Percentiles rank a stretch among this genome's conserved stretches.
phyloP scores from a whole-genome alignment of 225 moss, liverwort and hornwort species.

The Physcomitrium patens region DNA sequence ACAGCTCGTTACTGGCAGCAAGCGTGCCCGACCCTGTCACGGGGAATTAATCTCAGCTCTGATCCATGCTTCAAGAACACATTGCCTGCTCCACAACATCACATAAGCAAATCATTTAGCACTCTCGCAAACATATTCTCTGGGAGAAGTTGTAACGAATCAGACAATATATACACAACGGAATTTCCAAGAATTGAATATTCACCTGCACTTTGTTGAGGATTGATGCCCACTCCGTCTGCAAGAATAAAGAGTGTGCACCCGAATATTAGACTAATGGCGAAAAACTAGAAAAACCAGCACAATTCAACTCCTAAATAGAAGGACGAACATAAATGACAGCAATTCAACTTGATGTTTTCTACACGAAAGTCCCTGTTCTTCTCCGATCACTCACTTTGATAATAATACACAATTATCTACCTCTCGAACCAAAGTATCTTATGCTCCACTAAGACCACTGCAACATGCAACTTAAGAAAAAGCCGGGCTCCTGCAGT shows the following conservation, averaged over 20 bases:
- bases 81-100: constrained; percentile 57
- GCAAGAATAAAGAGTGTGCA: constrained; percentile 29
- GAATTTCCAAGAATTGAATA: not conserved
- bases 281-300: not conserved
- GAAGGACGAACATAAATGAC: constrained; percentile 2
- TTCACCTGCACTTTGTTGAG: constrained; percentile 95
- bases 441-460: not conserved
- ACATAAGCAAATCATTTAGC: not conserved
- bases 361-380: too few relatives aligned
- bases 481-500: not conserved
- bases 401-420: too few relatives aligned
- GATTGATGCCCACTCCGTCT: constrained; percentile 99
- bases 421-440: too few relatives aligned
- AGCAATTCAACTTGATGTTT: not conserved
- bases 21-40: constrained; percentile 78
- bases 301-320: constrained; percentile 8
- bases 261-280: not conserved
- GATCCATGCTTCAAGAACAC: constrained; percentile 97
- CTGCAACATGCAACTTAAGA: not conserved
- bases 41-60: constrained; percentile 92
- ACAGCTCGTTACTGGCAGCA: constrained; percentile 38
- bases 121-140: not conserved
- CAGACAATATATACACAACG: not conserved
- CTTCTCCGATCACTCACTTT: too few relatives aligned
- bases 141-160: not conserved